Evolutionary conservation across 2,329 filamentous ascomycete genomes (phyloP).

Genomic region (Claviceps fusiformis): DNA sequence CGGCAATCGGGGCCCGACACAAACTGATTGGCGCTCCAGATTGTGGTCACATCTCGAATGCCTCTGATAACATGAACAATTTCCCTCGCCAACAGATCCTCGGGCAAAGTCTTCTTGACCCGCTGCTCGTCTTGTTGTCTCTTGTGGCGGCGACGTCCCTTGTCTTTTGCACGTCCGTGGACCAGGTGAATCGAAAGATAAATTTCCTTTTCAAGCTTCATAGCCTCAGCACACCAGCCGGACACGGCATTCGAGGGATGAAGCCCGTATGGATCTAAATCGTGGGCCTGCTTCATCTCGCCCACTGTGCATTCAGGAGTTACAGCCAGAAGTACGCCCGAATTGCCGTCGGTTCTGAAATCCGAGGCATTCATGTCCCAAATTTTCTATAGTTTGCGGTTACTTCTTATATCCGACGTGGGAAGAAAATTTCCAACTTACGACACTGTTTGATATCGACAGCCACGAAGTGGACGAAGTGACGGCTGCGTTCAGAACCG

Average conservation of each 20-base stretch:
- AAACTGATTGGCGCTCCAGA: conserved; percentile 10
- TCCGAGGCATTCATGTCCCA: conserved; percentile 13
- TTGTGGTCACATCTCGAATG: conserved; percentile 2
- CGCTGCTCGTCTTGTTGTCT: background rate
- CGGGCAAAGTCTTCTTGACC: background rate
- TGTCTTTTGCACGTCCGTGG: background rate
- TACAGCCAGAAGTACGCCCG: conserved; percentile 13
- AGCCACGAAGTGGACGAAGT: conserved; percentile 12
- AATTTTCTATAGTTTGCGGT: conserved; percentile 12
- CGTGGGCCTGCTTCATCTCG: conserved; percentile 6
- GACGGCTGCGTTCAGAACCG: conserved; percentile 11
- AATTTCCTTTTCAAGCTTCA: conserved; percentile 6
- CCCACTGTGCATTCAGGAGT: conserved; percentile 14
- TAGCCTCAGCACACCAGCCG: conserved; percentile 8
- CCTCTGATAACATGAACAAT: background rate
- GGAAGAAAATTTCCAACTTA: conserved; percentile 6
- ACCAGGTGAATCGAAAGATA: conserved; percentile 7
- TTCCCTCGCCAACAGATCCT: conserved; percentile 1
- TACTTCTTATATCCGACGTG: background rate
- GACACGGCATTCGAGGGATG: background rate
- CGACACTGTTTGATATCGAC: conserved; percentile 12
- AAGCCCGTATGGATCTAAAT: conserved; percentile 5
- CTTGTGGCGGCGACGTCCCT: background rate
- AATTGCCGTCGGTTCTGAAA: conserved; percentile 9
- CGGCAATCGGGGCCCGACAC: background rate